Percentiles rank a stretch among this genome's conserved stretches.
Evolutionary conservation across 352 stramenopile species (phyloP).

Genomic region (Pythium rhizo-oryzae): DNA sequence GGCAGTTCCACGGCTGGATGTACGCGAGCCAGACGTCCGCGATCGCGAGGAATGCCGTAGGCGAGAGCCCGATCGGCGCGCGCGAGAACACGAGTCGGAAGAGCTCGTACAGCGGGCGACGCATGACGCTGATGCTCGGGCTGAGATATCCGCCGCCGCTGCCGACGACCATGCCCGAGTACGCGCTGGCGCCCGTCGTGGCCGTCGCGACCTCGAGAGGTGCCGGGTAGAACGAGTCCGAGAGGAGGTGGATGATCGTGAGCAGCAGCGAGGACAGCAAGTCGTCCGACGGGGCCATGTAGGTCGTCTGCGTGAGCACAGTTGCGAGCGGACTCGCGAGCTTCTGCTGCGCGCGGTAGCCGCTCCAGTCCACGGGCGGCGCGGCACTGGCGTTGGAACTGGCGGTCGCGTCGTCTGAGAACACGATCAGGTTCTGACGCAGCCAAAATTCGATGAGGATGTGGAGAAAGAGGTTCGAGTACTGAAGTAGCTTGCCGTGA

Average conservation of each 20-base stretch:
- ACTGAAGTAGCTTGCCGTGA: conserved; percentile 74
- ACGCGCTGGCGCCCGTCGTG: conserved; percentile 9
- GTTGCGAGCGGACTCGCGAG: conserved; percentile 68
- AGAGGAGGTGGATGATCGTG: conserved; percentile 82
- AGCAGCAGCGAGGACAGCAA: conserved; percentile 79
- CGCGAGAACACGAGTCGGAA: conserved; percentile 84
- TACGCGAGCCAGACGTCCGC: conserved; percentile 88
- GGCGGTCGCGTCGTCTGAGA: conserved; percentile 56
- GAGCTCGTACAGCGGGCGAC: conserved; percentile 82
- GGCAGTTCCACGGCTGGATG: conserved; percentile 84
- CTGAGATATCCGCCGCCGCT: conserved; percentile 68
- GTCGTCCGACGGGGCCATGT: conserved; percentile 86
- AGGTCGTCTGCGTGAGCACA: conserved; percentile 81
- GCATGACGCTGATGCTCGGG: conserved; percentile 72
- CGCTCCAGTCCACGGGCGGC: conserved; percentile 15
- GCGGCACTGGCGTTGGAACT: conserved; percentile 19
- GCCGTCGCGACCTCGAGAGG: conserved; percentile 34
- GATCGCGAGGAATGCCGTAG: conserved; percentile 81
- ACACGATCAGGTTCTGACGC: conserved; percentile 87
- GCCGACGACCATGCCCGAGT: conserved; percentile 33
- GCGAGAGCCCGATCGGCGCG: conserved; percentile 72
- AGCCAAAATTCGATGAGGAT: conserved; percentile 89
- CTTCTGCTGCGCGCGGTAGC: conserved; percentile 34
- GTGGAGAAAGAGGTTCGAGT: conserved; percentile 84
- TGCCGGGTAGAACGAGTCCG: conserved; percentile 79